Evolutionary conservation across 495 filamentous ascomycete species (phyloP).

Genomic region (Aspergillus carlsbadensis): DNA sequence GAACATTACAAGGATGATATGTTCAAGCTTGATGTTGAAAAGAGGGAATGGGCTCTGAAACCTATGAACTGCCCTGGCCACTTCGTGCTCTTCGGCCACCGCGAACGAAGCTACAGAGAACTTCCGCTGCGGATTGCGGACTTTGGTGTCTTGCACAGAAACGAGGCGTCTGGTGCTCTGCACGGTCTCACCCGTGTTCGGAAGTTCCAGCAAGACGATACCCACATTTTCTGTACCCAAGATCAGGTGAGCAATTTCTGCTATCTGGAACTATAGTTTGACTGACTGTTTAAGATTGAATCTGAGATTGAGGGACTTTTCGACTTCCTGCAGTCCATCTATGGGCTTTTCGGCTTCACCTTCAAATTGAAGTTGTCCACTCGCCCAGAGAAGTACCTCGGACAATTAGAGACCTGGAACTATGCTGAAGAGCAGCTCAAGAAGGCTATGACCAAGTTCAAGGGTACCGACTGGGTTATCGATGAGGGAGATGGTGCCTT

Average conservation of each 20-base stretch:
- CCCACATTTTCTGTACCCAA: slow-evolving; percentile 86
- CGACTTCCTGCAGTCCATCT: slow-evolving; percentile 80
- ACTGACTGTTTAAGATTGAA: slow-evolving; percentile 57
- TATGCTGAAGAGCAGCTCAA: slow-evolving; percentile 77
- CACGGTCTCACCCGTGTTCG: slow-evolving; percentile 88
- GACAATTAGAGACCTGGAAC: slow-evolving; percentile 84
- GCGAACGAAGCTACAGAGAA: slow-evolving; percentile 82
- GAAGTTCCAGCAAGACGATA: slow-evolving; percentile 93
- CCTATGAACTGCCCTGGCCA: slow-evolving; percentile 99
- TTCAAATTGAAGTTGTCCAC: slow-evolving; percentile 97
- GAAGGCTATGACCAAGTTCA: slow-evolving; percentile 75
- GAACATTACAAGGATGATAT: slow-evolving; percentile 95
- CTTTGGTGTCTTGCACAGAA: slow-evolving; percentile 92
- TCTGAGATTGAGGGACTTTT: slow-evolving; percentile 85
- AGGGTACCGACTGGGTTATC: slow-evolving; percentile 76
- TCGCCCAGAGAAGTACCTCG: slow-evolving; percentile 87
- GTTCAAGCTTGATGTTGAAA: slow-evolving; percentile 90
- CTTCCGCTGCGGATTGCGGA: slow-evolving; percentile 88
- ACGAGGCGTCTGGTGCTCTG: slow-evolving; percentile 90
- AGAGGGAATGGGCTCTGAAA: slow-evolving; percentile 78
- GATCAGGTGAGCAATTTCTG: slow-evolving; percentile 54
- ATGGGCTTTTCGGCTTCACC: slow-evolving; percentile 88
- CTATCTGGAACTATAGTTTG: neutral
- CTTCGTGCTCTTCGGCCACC: slow-evolving; percentile 72
- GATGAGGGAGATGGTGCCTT: slow-evolving; percentile 96